phyloP scores from a whole-genome alignment of 2,329 filamentous ascomycete species.

The Clonostachys rhizophaga region DNA sequence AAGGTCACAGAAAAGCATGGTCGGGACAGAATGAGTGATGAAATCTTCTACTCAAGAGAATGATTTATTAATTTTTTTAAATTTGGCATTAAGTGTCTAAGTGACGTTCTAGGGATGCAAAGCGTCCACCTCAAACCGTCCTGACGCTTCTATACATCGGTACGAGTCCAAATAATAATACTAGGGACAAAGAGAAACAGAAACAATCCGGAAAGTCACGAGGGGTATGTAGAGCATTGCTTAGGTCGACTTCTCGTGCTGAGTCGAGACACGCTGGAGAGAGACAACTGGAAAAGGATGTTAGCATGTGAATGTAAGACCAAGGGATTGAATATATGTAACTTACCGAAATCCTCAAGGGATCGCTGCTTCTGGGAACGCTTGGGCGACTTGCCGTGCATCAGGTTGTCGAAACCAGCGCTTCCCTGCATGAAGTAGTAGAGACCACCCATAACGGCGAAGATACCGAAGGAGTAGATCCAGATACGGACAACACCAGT shows the following conservation, averaged over 20 bases:
- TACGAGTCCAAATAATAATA: constrained; percentile 30
- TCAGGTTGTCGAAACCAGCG: constrained; percentile 81
- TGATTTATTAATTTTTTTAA: constrained; percentile 13
- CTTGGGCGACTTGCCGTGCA: constrained; percentile 85
- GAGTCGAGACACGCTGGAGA: constrained; percentile 83
- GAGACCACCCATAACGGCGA: constrained; percentile 74
- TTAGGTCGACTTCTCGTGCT: constrained; percentile 85
- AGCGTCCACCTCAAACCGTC: constrained; percentile 23
- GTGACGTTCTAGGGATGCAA: constrained; percentile 29
- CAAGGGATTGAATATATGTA: not conserved
- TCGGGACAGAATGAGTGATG: no score
- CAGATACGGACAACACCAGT: constrained; percentile 84
- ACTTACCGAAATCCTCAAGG: constrained; percentile 84
- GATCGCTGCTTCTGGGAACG: constrained; percentile 78
- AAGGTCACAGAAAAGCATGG: no score
- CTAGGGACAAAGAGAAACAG: constrained; percentile 30
- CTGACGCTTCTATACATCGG: constrained; percentile 24
- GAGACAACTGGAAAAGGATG: constrained; percentile 64
- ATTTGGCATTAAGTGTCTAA: constrained; percentile 34
- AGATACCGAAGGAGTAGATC: constrained; percentile 87
- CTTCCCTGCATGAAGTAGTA: constrained; percentile 78
- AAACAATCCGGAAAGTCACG: constrained; percentile 18
- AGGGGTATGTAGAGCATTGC: constrained; percentile 31
- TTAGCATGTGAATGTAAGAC: constrained; percentile 35
- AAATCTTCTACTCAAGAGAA: no score